Conservation (phyloP, 2,329 filamentous ascomycete genomes). For the Raffaelea albimanens region DNA sequence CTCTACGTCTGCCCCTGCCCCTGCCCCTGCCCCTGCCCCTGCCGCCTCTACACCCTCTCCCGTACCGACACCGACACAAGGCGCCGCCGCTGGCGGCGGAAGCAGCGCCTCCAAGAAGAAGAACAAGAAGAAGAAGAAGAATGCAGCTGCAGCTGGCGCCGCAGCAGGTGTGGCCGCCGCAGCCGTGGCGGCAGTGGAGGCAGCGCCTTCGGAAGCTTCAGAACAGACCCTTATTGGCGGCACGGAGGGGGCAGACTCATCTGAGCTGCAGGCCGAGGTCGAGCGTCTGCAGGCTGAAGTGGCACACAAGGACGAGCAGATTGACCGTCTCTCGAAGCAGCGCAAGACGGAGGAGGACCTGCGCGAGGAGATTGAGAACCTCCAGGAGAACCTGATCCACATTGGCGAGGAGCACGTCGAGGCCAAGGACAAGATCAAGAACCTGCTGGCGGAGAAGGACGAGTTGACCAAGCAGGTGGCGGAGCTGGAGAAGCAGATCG, state of each 20-base stretch:
- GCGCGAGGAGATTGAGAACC: constrained; percentile 73
- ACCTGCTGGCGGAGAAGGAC: constrained; percentile 59
- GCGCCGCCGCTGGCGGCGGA: not conserved
- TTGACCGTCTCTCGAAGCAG: constrained; percentile 61
- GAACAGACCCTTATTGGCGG: constrained; percentile 14
- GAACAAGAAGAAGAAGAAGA: constrained; percentile 87
- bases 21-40: not conserved
- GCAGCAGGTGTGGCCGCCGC: constrained; percentile 23
- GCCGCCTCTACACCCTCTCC: constrained; percentile 6
- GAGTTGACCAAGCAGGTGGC: constrained; percentile 54
- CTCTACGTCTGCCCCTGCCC: not conserved
- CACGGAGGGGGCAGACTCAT: constrained; percentile 17
- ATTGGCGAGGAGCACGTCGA: constrained; percentile 79
- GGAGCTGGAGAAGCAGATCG: constrained; percentile 63
- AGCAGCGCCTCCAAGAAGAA: constrained; percentile 48
- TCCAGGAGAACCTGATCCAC: constrained; percentile 69
- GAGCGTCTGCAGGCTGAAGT: constrained; percentile 42
- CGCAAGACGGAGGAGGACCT: constrained; percentile 69
- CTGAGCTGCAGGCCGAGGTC: constrained; percentile 37
- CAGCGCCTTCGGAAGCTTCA: constrained; percentile 17
- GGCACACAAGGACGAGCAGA: constrained; percentile 59
- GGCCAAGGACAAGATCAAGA: constrained; percentile 67
- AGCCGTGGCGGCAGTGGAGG: constrained; percentile 19
- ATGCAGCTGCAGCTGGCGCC: constrained; percentile 20
- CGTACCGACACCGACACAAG: constrained; percentile 7